Evolutionary conservation across 164 flowering plant genomes (phyloP), one percentile per base, ranked within the genome.

Genomic region (Piper betle): DNA sequence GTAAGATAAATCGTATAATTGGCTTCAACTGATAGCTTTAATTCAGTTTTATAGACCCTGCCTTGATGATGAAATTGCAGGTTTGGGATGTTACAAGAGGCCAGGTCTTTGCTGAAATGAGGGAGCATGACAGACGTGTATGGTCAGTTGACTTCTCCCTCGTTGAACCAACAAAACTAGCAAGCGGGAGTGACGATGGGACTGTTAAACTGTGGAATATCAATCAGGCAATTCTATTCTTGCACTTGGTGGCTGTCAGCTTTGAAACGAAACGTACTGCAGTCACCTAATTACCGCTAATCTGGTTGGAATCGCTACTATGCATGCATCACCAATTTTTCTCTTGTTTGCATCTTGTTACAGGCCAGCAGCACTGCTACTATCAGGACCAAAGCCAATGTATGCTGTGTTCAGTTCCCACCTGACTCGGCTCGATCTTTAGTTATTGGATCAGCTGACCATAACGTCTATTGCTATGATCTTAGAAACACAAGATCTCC

Each of bases 191-290:
- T 65, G 97, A 94, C 59, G 99, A 94, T 77, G 78, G 95, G 61
- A 76, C 93, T 52, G 96, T 94, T 58, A 94, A 94, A 80, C 97
- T 94, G 52, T 94, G 99, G 99, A 94, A 81, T 79, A 87, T 88
- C 83, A 94, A 91, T 88, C 99, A 94, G 99, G 99, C 96, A 88
- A 90, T 84, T 83, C 78, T 82, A 84, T 71, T 85, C 77, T 79
- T 81, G 82, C 83, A 80, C 82, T 85, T 83, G 85, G 83, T 85
- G 94, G 84, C 79, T 88, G 79, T 87, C 86, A 83, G 81, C 85
- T 87, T 88, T 81, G 82, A 85, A 85, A 81, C 88, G 84, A 80
- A 86, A 84, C 81, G 93, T 85, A 88, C 87, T 85, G 68, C 72
- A 72, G 78, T 80, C 66, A 77, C 75, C 78, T 76, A 76, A 61